phyloP scores from a whole-genome alignment of 768 basidiomycete species.

The Clathrus columnatus region DNA sequence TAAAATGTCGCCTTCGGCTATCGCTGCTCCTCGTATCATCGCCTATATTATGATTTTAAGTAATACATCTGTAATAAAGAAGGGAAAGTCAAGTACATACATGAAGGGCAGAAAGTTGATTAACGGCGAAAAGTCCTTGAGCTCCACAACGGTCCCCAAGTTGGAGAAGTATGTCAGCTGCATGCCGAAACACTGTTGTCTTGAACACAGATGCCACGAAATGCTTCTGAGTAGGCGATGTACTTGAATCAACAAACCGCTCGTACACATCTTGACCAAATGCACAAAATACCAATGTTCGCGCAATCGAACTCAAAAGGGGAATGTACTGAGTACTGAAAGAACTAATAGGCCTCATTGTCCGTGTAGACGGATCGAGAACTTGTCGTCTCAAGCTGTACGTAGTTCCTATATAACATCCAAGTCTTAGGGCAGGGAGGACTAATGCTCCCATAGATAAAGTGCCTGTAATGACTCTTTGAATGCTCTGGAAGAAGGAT shows the following conservation, averaged over 20 bases:
- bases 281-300: constrained; percentile 41
- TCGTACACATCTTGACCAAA: constrained; percentile 36
- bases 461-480: constrained; percentile 47
- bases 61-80: too few relatives aligned
- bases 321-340: constrained; percentile 63
- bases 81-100: constrained; percentile 23
- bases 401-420: constrained; percentile 47
- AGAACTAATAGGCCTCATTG: constrained; percentile 43
- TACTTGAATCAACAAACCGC: constrained; percentile 28
- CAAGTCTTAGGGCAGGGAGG: constrained; percentile 43
- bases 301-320: constrained; percentile 43
- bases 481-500: constrained; percentile 49
- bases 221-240: constrained; percentile 42
- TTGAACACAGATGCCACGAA: constrained; percentile 50
- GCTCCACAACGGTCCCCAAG: constrained; percentile 60
- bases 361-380: constrained; percentile 32
- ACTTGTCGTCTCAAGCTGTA: constrained; percentile 50
- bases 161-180: constrained; percentile 40
- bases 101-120: constrained; percentile 49
- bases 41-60: constrained; percentile 26
- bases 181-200: constrained; percentile 44
- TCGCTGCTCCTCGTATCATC: constrained; percentile 34
- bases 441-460: constrained; percentile 41
- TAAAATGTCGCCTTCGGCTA: constrained; percentile 49
- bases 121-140: constrained; percentile 57